Base-by-base conservation (phyloP, 139 green algal genomes). In the Chlamydomonas schloesseri region DNA sequence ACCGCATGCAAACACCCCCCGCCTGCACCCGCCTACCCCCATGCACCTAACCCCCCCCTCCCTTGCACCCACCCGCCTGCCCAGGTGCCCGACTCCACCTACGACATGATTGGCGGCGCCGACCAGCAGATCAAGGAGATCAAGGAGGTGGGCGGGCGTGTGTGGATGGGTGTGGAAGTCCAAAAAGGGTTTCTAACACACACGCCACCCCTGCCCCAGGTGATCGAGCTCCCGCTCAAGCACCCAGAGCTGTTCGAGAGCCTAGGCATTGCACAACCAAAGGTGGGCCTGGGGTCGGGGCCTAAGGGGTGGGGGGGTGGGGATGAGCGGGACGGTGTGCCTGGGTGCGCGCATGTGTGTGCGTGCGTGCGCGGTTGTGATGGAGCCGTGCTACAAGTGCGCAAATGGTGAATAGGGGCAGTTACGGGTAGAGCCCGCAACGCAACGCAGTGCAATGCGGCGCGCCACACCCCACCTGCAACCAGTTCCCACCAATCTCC, bases 71-170 rank as follows among this genome's bases (percentile, higher is more conserved):
- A 15, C 33, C 20, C 9, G 14, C 6, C 24, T 3, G 36, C 70
- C 2, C 79, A 85, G 79, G 79, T 99, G 74, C 98, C 98, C 1
- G 98, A 99, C 91, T 99, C 96, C 10, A 99, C 98, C 13, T 99
- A 99, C 91, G 98, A 99, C 93, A 99, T 99, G 97, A 98, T 99
- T 82, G 98, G 98, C 28, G 98, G 98, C 0, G 93, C 98, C 57
- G 98, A 99, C 88, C 96, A 99, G 94, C 98, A 99, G 92, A 99
- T 99, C 86, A 99, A 99, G 92, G 98, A 99, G 91, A 99, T 99
- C 92, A 99, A 99, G 90, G 98, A 99, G 94, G 97, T 96, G 85
- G 26, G 90, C 80, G 42, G 74, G n/a, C 20, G 31, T 53, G 74
- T 60, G 55, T 84, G 18, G 46, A n/a, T 58, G 37, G 68, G 68